These are phyloP conservation scores for Colletotrichum sp. DNA, from an alignment of 2,329 filamentous ascomycete genomes.

Conservation along the genomic window DNA sequence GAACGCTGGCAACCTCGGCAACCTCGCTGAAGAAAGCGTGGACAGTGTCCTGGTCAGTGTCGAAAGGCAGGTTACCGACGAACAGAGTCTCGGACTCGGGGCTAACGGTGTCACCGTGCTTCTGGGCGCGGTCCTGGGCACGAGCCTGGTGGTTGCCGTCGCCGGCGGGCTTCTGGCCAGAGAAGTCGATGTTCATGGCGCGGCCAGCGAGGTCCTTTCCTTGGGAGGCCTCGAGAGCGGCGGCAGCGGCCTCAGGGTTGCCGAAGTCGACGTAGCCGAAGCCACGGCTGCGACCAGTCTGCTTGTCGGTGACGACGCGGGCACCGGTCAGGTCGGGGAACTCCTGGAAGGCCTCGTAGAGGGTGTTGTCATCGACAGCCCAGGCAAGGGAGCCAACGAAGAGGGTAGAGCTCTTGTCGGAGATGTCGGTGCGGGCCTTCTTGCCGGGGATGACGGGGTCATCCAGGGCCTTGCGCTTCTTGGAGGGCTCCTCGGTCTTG, in stretches of 20 bases:
- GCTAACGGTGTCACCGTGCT: conserved; percentile 81
- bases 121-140: conserved; percentile 67
- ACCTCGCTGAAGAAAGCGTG: conserved; percentile 75
- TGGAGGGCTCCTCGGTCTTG: conserved; percentile 56
- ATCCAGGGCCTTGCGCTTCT: conserved; percentile 72
- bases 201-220: conserved; percentile 77
- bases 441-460: conserved; percentile 55
- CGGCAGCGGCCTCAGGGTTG: conserved; percentile 68
- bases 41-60: conserved; percentile 78
- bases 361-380: conserved; percentile 85
- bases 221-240: conserved; percentile 77
- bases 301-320: conserved; percentile 84
- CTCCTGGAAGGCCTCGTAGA: conserved; percentile 80
- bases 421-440: conserved; percentile 69
- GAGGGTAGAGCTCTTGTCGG: conserved; percentile 66
- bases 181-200: conserved; percentile 79
- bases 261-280: conserved; percentile 94
- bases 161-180: conserved; percentile 67
- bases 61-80: conserved; percentile 89
- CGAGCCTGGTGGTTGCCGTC: conserved; percentile 58
- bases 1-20: conserved; percentile 76
- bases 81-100: conserved; percentile 87
- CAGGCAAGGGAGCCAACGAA: conserved; percentile 92
- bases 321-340: conserved; percentile 76
- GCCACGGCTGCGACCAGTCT: conserved; percentile 82